Evolutionary conservation across 305 asterid species (phyloP).

Genomic region (Fraxinus sp.): DNA sequence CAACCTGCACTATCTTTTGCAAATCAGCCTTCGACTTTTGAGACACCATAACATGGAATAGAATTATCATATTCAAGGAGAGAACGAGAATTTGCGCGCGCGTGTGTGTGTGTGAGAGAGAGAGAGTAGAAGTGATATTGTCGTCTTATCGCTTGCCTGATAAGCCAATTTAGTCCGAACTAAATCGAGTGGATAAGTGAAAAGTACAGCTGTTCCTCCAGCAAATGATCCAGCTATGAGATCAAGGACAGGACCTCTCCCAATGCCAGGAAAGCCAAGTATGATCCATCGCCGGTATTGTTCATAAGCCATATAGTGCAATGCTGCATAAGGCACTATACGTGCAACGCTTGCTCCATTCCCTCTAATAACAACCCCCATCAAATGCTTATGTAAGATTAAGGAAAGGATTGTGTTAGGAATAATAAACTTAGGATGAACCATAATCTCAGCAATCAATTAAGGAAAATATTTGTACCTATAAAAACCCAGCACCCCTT

Average conservation of each 20-base stretch:
- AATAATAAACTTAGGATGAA: background rate
- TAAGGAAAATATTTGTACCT: constrained; percentile 42
- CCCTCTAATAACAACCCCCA: constrained; percentile 52
- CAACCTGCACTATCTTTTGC: constrained; percentile 51
- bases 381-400: constrained; percentile 1
- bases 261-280: constrained; percentile 53
- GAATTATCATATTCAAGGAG: background rate
- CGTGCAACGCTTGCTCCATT: constrained; percentile 97
- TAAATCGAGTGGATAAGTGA: constrained; percentile 92
- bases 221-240: constrained; percentile 94
- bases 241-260: constrained; percentile 90
- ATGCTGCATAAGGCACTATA: constrained; percentile 92
- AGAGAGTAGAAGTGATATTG: background rate
- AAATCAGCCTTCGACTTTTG: constrained; percentile 29
- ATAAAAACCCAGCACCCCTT: constrained; percentile 83
- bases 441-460: background rate
- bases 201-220: constrained; percentile 95
- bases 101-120: background rate
- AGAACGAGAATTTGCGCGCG: background rate
- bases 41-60: background rate
- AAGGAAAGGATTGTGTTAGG: background rate
- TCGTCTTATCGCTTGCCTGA: constrained; percentile 57
- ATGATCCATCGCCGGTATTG: constrained; percentile 86
- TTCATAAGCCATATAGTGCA: constrained; percentile 94
- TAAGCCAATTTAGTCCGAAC: constrained; percentile 92